phyloP scores from a whole-genome alignment of 176 grass and related monocot species.

The barley (Hordeum vulgare) region MorexV3_pseudomolecules_assembly NC_058519.1:480387249-480387748 shows the following conservation, averaged over 20 bases:
- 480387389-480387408: neutral
- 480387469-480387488: no score
- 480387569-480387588: slow-evolving; percentile 1
- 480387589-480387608: neutral
- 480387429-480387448: no score
- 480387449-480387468: no score
- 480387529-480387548: no score
- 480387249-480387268: neutral
- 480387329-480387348: neutral
- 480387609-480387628: neutral
- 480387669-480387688: neutral
- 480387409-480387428: neutral
- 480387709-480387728: neutral
- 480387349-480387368: neutral
- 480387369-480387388: slow-evolving; percentile 1
- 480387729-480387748: neutral
- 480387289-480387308: neutral
- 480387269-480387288: neutral
- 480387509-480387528: no score
- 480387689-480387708: slow-evolving; percentile 6
- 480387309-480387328: neutral
- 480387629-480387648: neutral
- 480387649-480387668: neutral
- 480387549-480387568: no score
- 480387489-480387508: no score